Percentiles rank a stretch among this genome's conserved stretches.
phyloP scores from a whole-genome alignment of 305 asterid genomes.

The Solanum hybrid region DNA sequence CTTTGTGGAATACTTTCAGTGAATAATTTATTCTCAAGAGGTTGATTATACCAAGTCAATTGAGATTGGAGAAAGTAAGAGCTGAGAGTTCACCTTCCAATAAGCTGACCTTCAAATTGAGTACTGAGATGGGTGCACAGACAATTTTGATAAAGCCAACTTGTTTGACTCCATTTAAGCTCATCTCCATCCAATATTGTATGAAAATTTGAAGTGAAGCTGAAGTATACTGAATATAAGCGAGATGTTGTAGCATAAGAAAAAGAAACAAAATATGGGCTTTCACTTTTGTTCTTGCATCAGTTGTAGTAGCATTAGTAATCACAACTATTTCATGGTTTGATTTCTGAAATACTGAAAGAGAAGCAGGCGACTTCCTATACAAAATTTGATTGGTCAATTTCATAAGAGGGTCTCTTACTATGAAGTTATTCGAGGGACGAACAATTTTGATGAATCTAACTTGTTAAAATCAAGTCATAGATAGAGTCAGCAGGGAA shows the following conservation, averaged over 20 bases:
- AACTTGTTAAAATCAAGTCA: not conserved
- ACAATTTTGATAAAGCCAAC: not conserved
- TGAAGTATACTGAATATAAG: not conserved
- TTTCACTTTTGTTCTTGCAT: not conserved
- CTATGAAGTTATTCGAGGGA: not conserved
- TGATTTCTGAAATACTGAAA: not conserved
- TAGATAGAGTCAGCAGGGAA: not conserved
- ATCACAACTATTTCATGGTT: not conserved
- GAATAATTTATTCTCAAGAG: slow-evolving; percentile 60
- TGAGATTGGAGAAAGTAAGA: slow-evolving; percentile 58
- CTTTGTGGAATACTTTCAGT: slow-evolving; percentile 50
- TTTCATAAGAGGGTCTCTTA: not conserved
- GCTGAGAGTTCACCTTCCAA: slow-evolving; percentile 62
- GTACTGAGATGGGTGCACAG: slow-evolving; percentile 42
- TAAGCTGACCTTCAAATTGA: slow-evolving; percentile 62
- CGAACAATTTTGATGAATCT: not conserved
- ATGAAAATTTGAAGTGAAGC: not conserved
- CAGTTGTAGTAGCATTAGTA: not conserved
- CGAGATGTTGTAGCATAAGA: not conserved
- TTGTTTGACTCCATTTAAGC: not conserved
- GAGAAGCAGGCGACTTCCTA: not conserved
- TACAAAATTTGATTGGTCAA: not conserved
- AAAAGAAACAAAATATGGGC: not conserved
- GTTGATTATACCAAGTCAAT: slow-evolving; percentile 46
- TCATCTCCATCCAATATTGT: not conserved